Conservation (phyloP, 2,329 filamentous ascomycete genomes). For the Cercospora sojina region DNA sequence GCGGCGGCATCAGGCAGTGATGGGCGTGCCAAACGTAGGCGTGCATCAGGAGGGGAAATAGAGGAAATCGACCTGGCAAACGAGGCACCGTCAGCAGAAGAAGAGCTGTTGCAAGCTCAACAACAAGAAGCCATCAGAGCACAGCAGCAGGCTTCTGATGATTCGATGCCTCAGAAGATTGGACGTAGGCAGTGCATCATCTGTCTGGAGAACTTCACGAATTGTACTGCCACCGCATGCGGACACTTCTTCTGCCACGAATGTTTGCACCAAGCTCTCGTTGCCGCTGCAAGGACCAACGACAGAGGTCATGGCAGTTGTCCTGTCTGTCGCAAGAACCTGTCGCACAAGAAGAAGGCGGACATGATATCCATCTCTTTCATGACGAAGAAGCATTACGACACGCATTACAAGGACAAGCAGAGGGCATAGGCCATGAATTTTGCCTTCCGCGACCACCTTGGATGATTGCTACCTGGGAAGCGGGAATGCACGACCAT, state of each 20-base stretch:
- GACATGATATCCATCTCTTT: conserved; percentile 28
- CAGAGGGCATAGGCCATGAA: conserved; percentile 6
- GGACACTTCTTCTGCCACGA: conserved; percentile 65
- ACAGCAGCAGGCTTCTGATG: conserved; percentile 29
- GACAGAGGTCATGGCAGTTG: conserved; percentile 48
- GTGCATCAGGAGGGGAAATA: conserved; percentile 6
- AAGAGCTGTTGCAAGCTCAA: conserved; percentile 38
- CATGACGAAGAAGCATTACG: conserved; percentile 29
- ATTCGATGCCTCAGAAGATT: conserved; percentile 38
- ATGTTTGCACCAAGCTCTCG: conserved; percentile 61
- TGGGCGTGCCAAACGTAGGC: not conserved
- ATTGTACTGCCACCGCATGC: conserved; percentile 60
- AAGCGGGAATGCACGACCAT: not conserved
- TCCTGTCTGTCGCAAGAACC: conserved; percentile 40
- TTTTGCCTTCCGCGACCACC: not conserved
- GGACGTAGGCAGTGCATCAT: conserved; percentile 59
- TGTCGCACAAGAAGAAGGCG: conserved; percentile 25
- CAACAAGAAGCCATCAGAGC: conserved; percentile 28
- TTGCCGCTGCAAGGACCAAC: conserved; percentile 53
- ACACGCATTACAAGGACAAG: conserved; percentile 8
- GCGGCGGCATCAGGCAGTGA: not conserved
- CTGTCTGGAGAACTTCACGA: conserved; percentile 61
- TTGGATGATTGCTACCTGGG: not conserved
- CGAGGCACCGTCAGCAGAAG: conserved; percentile 32
- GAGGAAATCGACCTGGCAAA: conserved; percentile 27